phyloP scores from a whole-genome alignment of 2,329 filamentous ascomycete genomes.

The Sphaerostilbella broomeana region DNA sequence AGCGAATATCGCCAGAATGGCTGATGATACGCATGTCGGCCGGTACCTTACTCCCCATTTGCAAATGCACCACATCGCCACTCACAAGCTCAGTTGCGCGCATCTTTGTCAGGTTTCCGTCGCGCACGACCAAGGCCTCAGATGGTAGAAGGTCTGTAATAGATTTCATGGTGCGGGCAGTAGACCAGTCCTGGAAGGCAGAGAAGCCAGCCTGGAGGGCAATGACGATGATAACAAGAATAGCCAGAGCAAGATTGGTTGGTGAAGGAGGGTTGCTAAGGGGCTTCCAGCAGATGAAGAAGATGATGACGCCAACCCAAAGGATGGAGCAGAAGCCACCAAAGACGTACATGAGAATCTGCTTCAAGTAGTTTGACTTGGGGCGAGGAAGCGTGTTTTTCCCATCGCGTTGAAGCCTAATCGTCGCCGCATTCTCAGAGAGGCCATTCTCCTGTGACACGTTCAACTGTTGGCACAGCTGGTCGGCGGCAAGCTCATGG shows the following conservation, averaged over 20 bases:
- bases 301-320: constrained; percentile 41
- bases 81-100: constrained; percentile 37
- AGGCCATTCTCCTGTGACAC: constrained; percentile 30
- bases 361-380: constrained; percentile 37
- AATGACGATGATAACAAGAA: constrained; percentile 42
- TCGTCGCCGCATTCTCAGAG: constrained; percentile 26
- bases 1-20: constrained; percentile 36
- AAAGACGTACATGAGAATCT: constrained; percentile 37
- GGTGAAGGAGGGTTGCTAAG: constrained; percentile 37
- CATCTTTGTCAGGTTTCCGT: constrained; percentile 35
- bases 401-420: constrained; percentile 34
- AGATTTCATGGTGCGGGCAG: constrained; percentile 39
- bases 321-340: constrained; percentile 42
- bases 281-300: constrained; percentile 43
- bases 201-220: constrained; percentile 40
- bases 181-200: constrained; percentile 43
- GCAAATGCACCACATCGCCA: constrained; percentile 40
- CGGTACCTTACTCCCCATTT: constrained; percentile 42
- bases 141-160: constrained; percentile 40
- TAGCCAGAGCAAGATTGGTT: constrained; percentile 39
- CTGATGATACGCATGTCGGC: constrained; percentile 39
- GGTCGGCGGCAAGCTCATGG: constrained; percentile 29
- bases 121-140: constrained; percentile 37
- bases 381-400: constrained; percentile 35
- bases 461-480: constrained; percentile 35